Conservation (phyloP, 345 rosid species). For the Rhodamnia argentea region DNA sequence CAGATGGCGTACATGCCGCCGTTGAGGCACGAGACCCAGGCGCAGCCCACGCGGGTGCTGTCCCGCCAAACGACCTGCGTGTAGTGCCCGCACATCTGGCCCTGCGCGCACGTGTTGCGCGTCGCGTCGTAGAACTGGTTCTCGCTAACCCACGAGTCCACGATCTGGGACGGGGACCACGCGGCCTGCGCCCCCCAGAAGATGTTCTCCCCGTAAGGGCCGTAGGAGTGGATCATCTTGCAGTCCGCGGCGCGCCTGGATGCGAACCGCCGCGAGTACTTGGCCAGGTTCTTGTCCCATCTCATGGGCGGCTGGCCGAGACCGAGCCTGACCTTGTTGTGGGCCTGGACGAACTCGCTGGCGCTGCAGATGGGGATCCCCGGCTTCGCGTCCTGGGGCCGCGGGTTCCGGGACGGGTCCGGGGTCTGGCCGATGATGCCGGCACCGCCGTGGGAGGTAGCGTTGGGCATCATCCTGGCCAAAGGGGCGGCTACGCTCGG, state of each 20-base stretch:
- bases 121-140: conserved; percentile 3
- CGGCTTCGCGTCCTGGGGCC: neutral
- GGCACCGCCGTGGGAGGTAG: neutral
- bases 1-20: conserved; percentile 22
- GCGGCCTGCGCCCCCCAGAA: conserved; percentile 22
- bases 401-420: neutral
- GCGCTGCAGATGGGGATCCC: neutral
- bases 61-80: conserved; percentile 41
- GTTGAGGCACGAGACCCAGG: conserved; percentile 8
- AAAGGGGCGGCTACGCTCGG: neutral
- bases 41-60: conserved; percentile 28
- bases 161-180: conserved; percentile 26
- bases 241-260: conserved; percentile 7
- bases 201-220: conserved; percentile 37
- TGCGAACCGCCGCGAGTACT: conserved; percentile 12
- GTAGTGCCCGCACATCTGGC: conserved; percentile 40
- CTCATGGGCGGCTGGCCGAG: conserved; percentile 16
- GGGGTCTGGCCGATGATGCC: neutral
- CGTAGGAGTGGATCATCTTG: conserved; percentile 25
- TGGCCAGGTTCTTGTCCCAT: conserved; percentile 27
- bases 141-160: conserved; percentile 28
- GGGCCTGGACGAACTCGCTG: conserved; percentile 16
- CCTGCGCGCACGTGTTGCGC: conserved; percentile 6
- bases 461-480: neutral
- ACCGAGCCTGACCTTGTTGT: conserved; percentile 13